Evolutionary conservation across 2,329 filamentous ascomycete genomes (phyloP).

Genomic region (Diaporthe sp.): DNA sequence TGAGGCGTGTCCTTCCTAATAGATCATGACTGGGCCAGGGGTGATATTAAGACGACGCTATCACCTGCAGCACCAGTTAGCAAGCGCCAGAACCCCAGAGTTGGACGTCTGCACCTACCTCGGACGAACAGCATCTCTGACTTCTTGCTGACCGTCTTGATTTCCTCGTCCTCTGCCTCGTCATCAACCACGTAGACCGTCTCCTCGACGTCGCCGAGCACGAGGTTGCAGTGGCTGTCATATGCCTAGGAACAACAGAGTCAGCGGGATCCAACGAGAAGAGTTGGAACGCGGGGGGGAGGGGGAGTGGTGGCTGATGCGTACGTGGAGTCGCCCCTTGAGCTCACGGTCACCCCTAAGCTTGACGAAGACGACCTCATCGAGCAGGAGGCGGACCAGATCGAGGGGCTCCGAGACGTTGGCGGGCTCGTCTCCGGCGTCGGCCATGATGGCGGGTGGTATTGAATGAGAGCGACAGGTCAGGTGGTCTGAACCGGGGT

Average conservation of each 20-base stretch:
- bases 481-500: neutral
- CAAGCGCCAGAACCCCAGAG: neutral
- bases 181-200: conserved; percentile 95
- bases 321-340: conserved; percentile 93
- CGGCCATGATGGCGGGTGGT: conserved; percentile 76
- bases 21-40: conserved; percentile 42
- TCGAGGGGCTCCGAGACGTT: conserved; percentile 93
- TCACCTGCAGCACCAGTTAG: conserved; percentile 44
- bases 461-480: neutral
- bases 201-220: conserved; percentile 96
- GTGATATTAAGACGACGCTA: conserved; percentile 50
- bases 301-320: conserved; percentile 48
- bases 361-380: conserved; percentile 98
- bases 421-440: conserved; percentile 79
- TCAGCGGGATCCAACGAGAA: conserved; percentile 19
- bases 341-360: conserved; percentile 94
- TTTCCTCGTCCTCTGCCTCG: conserved; percentile 81
- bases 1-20: neutral
- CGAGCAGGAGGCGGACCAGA: conserved; percentile 92
- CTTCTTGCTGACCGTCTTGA: conserved; percentile 96
- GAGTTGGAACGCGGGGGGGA: neutral
- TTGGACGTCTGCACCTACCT: conserved; percentile 70
- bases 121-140: conserved; percentile 98
- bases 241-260: conserved; percentile 78
- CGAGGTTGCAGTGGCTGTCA: conserved; percentile 97